phyloP scores from a whole-genome alignment of 768 basidiomycete genomes.

The Termitomyces sp. region DNA sequence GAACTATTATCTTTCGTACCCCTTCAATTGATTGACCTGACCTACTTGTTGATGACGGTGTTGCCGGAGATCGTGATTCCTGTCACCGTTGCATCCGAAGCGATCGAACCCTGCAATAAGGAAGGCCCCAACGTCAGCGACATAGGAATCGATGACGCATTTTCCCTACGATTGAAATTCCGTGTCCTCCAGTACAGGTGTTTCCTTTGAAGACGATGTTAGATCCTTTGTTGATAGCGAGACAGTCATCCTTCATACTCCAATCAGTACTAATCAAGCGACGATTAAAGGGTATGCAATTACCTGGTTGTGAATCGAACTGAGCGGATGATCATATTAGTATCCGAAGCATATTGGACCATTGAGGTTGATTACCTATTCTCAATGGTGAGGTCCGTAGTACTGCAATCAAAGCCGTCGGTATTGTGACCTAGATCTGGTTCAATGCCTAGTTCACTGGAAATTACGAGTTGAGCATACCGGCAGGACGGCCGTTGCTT shows the following conservation, averaged over 20 bases:
- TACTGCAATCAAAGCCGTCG: constrained; percentile 42
- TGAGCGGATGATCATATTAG: constrained; percentile 3
- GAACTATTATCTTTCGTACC: background rate
- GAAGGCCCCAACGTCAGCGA: constrained; percentile 23
- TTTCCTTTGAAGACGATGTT: constrained; percentile 47
- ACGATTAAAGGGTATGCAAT: constrained; percentile 9
- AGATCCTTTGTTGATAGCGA: constrained; percentile 42
- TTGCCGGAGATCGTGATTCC: constrained; percentile 45
- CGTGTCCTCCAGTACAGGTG: constrained; percentile 55
- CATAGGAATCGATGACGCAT: constrained; percentile 16
- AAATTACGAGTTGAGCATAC: constrained; percentile 5
- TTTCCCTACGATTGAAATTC: constrained; percentile 55
- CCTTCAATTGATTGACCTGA: background rate
- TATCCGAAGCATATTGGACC: background rate
- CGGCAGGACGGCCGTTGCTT: constrained; percentile 41
- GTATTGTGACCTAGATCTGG: constrained; percentile 35
- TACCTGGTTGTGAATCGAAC: constrained; percentile 30
- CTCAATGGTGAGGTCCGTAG: constrained; percentile 31
- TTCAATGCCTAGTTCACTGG: background rate
- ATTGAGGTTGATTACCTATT: constrained; percentile 26
- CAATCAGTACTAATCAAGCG: background rate
- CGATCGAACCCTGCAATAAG: constrained; percentile 45
- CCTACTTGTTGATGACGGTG: constrained; percentile 48
- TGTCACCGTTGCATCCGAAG: constrained; percentile 38
- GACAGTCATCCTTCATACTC: constrained; percentile 47